Percentiles rank a stretch among this genome's conserved stretches.
phyloP scores from a whole-genome alignment of 495 filamentous ascomycete genomes.

The Cryomyces antarcticus region DNA sequence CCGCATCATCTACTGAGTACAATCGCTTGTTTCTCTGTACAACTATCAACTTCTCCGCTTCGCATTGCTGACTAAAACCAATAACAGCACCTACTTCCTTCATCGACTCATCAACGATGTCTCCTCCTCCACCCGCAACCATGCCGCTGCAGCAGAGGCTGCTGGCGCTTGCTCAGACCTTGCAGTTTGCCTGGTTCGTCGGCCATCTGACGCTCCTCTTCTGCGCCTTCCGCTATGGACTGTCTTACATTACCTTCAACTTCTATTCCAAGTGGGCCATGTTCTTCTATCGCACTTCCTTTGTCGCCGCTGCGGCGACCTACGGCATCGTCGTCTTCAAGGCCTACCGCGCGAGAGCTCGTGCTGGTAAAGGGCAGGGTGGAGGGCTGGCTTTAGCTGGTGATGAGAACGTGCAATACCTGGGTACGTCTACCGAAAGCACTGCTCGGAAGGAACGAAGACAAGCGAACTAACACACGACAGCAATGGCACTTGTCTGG shows the following conservation, averaged over 20 bases:
- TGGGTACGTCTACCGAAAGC: constrained; percentile 40
- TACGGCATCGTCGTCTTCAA: constrained; percentile 99
- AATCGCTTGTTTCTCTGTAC: too few relatives aligned
- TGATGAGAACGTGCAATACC: constrained; percentile 96
- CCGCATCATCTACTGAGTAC: too few relatives aligned
- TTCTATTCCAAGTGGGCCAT: constrained; percentile 49
- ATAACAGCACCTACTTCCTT: too few relatives aligned
- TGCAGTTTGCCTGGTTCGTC: constrained; percentile 82
- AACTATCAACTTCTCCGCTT: too few relatives aligned
- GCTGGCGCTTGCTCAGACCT: constrained; percentile 55
- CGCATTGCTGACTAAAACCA: too few relatives aligned
- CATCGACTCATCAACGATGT: constrained; percentile 28
- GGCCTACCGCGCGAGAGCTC: constrained; percentile 62
- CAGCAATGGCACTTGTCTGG: constrained; percentile 92
- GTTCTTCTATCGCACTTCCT: constrained; percentile 74
- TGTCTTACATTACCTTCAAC: constrained; percentile 73
- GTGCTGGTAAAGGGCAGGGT: constrained; percentile 30
- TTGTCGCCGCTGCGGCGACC: constrained; percentile 69
- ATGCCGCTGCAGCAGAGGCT: constrained; percentile 57
- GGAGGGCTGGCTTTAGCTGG: constrained; percentile 37
- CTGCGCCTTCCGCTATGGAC: constrained; percentile 56
- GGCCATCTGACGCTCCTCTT: constrained; percentile 75
- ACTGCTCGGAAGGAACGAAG: neutral
- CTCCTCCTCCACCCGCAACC: constrained; percentile 53
- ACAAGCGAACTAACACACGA: neutral